Evolutionary conservation across 768 basidiomycete genomes (phyloP).

Genomic region (Basidioascus undulatus): DNA sequence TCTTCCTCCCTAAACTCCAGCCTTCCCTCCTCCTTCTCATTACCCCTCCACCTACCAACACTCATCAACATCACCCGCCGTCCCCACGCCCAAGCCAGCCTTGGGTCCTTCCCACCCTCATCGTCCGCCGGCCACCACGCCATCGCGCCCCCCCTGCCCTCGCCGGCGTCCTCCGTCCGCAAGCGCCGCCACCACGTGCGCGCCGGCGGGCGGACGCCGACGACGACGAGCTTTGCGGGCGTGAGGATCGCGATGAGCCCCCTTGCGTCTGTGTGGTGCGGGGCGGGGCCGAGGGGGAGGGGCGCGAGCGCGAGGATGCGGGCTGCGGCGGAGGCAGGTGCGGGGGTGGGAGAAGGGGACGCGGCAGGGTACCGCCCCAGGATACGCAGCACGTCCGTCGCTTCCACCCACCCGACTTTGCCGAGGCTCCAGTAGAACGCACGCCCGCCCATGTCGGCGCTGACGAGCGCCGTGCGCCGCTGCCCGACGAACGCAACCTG

Average conservation of each 20-base stretch:
- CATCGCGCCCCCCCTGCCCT: not conserved
- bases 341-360: constrained; percentile 10
- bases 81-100: constrained; percentile 72
- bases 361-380: constrained; percentile 77
- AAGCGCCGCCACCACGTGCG: constrained; percentile 48
- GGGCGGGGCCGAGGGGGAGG: constrained; percentile 48
- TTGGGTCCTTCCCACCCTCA: constrained; percentile 24
- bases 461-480: constrained; percentile 75
- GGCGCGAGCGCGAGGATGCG: constrained; percentile 56
- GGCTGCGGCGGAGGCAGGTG: constrained; percentile 12
- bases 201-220: constrained; percentile 73
- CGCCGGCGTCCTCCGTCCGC: constrained; percentile 4
- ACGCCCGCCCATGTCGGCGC: constrained; percentile 69
- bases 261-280: constrained; percentile 55
- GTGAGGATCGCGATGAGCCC: constrained; percentile 68
- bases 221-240: constrained; percentile 69
- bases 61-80: constrained; percentile 35
- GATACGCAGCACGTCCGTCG: constrained; percentile 77
- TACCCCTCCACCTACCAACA: constrained; percentile 28
- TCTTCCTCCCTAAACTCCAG: constrained; percentile 26
- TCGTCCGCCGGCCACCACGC: constrained; percentile 14
- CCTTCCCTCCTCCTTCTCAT: constrained; percentile 22
- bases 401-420: constrained; percentile 82
- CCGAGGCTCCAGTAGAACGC: constrained; percentile 90
- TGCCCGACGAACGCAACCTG: constrained; percentile 55